Evolutionary conservation across 177 flowering plant genomes (phyloP).

Genomic region (Vitis hybrid): DNA sequence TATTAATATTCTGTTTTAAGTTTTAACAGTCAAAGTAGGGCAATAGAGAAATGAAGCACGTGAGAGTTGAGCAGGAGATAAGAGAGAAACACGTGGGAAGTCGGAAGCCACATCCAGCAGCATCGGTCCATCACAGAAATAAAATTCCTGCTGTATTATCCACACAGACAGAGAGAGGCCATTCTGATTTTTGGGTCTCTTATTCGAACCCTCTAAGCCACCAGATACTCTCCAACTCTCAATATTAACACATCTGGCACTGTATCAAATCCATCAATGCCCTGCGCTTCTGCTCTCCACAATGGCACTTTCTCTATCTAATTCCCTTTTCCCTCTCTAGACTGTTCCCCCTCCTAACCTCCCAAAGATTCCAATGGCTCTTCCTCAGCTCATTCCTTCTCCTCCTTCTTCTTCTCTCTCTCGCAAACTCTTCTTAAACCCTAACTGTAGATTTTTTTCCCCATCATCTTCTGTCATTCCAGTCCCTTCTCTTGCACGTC

Average conservation of each 20-base stretch:
- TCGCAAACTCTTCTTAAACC: slow-evolving; percentile 32
- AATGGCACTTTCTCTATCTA: not conserved
- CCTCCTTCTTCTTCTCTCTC: slow-evolving; percentile 36
- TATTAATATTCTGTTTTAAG: no score
- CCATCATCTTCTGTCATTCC: not conserved
- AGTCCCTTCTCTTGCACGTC: not conserved
- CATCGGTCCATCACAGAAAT: no score
- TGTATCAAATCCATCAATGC: not conserved
- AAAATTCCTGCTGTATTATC: no score
- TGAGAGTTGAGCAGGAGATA: no score
- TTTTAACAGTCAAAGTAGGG: no score
- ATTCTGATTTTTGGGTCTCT: no score
- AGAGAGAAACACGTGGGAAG: slow-evolving; percentile 10
- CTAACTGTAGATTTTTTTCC: slow-evolving; percentile 15
- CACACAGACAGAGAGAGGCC: no score
- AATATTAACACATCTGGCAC: slow-evolving; percentile 7
- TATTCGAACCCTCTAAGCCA: not conserved
- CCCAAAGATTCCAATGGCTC: slow-evolving; percentile 38
- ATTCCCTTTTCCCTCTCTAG: slow-evolving; percentile 9
- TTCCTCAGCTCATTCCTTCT: slow-evolving; percentile 53
- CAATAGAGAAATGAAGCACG: no score
- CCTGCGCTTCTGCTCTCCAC: slow-evolving; percentile 9
- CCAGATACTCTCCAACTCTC: not conserved
- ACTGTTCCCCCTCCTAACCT: not conserved
- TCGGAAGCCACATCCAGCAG: slow-evolving; percentile 18